phyloP scores from a whole-genome alignment of 352 stramenopile genomes.

The Plasmopara halstedii region DNA sequence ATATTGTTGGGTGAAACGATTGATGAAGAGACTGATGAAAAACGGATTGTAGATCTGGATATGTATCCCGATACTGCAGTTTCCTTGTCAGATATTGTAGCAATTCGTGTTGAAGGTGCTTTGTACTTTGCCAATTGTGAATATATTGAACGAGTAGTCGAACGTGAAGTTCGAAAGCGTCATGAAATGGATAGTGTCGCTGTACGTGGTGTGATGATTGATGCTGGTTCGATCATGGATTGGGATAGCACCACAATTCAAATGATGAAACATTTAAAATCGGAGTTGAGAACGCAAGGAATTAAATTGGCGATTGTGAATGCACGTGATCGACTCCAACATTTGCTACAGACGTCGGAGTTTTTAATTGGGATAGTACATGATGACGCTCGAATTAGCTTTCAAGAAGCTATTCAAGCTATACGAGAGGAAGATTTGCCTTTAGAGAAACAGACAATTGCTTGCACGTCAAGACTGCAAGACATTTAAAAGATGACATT shows the following conservation, averaged over 20 bases:
- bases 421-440: slow-evolving; percentile 42
- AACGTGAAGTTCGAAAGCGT: slow-evolving; percentile 31
- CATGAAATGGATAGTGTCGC: slow-evolving; percentile 24
- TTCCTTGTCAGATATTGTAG: slow-evolving; percentile 36
- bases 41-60: slow-evolving; percentile 33
- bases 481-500: slow-evolving; percentile 13
- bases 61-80: slow-evolving; percentile 10
- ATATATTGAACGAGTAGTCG: slow-evolving; percentile 53
- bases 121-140: slow-evolving; percentile 68
- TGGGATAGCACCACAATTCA: slow-evolving; percentile 82
- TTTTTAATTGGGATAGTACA: slow-evolving; percentile 57
- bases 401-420: slow-evolving; percentile 51
- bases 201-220: slow-evolving; percentile 58
- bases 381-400: slow-evolving; percentile 51
- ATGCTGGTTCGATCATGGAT: slow-evolving; percentile 74
- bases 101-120: slow-evolving; percentile 54
- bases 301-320: slow-evolving; percentile 78
- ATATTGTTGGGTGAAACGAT: slow-evolving; percentile 31
- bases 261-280: slow-evolving; percentile 77
- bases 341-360: slow-evolving; percentile 53
- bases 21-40: slow-evolving; percentile 32
- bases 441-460: slow-evolving; percentile 11
- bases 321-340: slow-evolving; percentile 53
- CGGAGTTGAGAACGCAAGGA: slow-evolving; percentile 40
- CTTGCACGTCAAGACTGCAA: slow-evolving; percentile 11